Evolutionary conservation across 441 rosid species (phyloP).

Genomic region (Corymbia citriodora): DNA sequence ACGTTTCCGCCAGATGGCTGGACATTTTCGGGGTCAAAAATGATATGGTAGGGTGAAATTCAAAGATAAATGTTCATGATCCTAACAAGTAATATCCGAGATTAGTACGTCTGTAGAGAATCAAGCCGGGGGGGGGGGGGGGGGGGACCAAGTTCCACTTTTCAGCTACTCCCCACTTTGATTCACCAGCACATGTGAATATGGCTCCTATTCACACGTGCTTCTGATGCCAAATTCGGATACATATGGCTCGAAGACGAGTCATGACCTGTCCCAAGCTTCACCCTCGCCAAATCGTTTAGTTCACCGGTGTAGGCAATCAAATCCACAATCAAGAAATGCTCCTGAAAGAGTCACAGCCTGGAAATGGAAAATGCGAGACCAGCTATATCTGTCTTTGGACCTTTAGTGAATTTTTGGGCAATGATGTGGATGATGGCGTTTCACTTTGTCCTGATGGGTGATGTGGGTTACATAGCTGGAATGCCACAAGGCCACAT

Average conservation of each 20-base stretch:
- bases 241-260: neutral
- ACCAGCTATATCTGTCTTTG: neutral
- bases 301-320: neutral
- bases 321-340: neutral
- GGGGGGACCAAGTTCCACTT: neutral
- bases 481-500: neutral
- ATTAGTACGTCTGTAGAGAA: neutral
- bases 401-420: neutral
- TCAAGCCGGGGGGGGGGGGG: too few relatives aligned
- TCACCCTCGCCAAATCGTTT: neutral
- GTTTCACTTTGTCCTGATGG: neutral
- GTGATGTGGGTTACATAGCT: neutral
- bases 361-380: neutral
- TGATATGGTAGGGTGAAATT: neutral
- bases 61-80: neutral
- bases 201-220: neutral
- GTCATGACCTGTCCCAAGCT: neutral
- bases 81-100: neutral
- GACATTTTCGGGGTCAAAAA: neutral
- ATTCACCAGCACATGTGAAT: neutral
- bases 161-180: neutral
- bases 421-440: neutral
- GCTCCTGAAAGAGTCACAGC: neutral
- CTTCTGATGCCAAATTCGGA: neutral
- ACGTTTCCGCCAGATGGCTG: neutral